Evolutionary conservation across 257 asterid species (phyloP), one percentile per base, ranked within the genome.

Genomic region (Gynochthodes officinalis): DNA sequence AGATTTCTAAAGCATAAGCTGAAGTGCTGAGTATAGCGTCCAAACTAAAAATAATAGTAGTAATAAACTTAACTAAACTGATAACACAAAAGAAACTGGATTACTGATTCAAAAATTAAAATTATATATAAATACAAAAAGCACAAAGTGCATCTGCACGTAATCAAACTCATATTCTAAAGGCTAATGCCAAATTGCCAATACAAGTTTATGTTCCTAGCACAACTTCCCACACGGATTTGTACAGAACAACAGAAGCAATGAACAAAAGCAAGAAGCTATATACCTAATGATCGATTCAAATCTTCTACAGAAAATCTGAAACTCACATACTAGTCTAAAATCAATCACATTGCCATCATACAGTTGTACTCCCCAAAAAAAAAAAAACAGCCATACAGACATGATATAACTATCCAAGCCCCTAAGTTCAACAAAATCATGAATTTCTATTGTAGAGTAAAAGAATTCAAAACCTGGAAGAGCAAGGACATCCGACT

Each of bases 401-500:
- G 4, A 21, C 15, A 52, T 2, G 37, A 53, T 33, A 52, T 2
- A 15, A 53, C 11, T 35, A 33, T 15, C 21, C 5, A 53, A 46
- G 23, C 53, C 27, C 48, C 19, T 3, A n/a, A 64, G 30, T 35
- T 64, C 69, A 69, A 33, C 21, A 53, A 49, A 32, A 58, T 12
- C 30, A 30, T 27, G 28, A 30, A 33, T 15, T 4, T 43, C 42
- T 2, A 11, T 3, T 0, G 13, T 37, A 19, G 2, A 33, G 21
- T 14, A 32, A 50, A 72, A 78, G 40, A 72, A 54, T 19, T 43
- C 18, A 69, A 69, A 84, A 93, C 99, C 99, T 73, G 98, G 89
- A 81, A 92, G 98, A 49, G 96, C 89, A 69, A 92, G 96, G 67
- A 71, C 89, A 80, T 81, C 82, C 61, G 94, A 85, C 12, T 86